Evolutionary conservation across 768 basidiomycete genomes (phyloP), one percentile per base, ranked within the genome.

Genomic region (Boletus tomentosulus): DNA sequence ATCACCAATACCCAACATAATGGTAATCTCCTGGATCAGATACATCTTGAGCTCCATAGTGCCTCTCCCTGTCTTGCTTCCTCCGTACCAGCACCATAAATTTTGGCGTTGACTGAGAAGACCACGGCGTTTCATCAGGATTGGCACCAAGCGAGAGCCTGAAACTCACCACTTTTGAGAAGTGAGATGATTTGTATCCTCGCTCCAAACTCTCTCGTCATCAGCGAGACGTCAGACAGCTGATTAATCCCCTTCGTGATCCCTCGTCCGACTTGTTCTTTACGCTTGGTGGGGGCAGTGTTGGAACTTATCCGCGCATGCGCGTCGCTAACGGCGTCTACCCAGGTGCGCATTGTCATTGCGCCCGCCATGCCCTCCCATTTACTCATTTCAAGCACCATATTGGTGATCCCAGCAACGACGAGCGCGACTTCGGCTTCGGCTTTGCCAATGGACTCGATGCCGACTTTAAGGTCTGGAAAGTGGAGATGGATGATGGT

Each of bases 291-390:
- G 42, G 51, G 49, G 52, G 38, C 47, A 7, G 19, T 19, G 19
- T 19, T 19, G 19, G 19, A 19, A 19, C 30, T 50, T 59, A 64
- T 66, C 56, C 64, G 70, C n/a, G 57, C 64, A 19, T 19, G 55
- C 78, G 73, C 77, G 31, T 75, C 73, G 8, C 73, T 68, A n/a
- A 82, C 68, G 1, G 68, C 62, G 48, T 82, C 79, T 5, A 74
- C 73, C 80, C 80, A 81, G 10, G 78, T 81, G 34, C 77, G 73
- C 74, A 81, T 78, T 38, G 80, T 75, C 78, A 81, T 79, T 28
- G 35, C 35, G 16, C 13, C 35, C 3, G 15, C 35, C 35, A 19
- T 19, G 19, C 19, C 19, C 19, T 19, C 19, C 19, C 19, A 80
- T 64, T 73, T 76, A 63, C 78, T 80, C 68, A 80, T 74, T 64